These are phyloP conservation scores for Penicillium waksmanii DNA, from an alignment of 495 filamentous ascomycete genomes.

Conservation along the genomic window DNA sequence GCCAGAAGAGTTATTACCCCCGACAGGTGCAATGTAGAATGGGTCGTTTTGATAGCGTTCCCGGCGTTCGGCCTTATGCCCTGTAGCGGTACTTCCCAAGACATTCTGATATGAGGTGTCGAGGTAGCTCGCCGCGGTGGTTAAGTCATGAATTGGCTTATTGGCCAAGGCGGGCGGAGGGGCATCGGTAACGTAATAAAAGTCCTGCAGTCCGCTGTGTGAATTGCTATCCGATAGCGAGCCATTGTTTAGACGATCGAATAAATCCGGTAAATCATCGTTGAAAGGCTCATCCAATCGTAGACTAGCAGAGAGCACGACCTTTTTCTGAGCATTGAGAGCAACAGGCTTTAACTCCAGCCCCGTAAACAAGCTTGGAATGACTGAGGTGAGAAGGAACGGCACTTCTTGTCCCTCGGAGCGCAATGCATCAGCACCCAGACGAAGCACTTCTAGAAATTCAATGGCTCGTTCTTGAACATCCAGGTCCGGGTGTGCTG, in stretches of 20 bases:
- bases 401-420: constrained; percentile 72
- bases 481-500: constrained; percentile 82
- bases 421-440: constrained; percentile 77
- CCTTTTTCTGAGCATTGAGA: constrained; percentile 78
- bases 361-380: constrained; percentile 83
- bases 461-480: constrained; percentile 97
- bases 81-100: constrained; percentile 56
- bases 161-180: constrained; percentile 20
- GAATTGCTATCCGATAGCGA: constrained; percentile 7
- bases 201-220: constrained; percentile 55
- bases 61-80: constrained; percentile 64
- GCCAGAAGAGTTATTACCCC: constrained; percentile 40
- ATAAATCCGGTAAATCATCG: constrained; percentile 63
- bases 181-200: constrained; percentile 64
- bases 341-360: constrained; percentile 92
- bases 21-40: constrained; percentile 79
- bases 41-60: constrained; percentile 91
- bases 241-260: constrained; percentile 35
- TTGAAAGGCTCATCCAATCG: constrained; percentile 83
- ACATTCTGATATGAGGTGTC: constrained; percentile 66
- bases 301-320: constrained; percentile 74
- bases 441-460: constrained; percentile 82
- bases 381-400: constrained; percentile 80
- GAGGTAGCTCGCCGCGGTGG: constrained; percentile 19
- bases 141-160: constrained; percentile 35